Evolutionary conservation across 83 land plant species (phyloP), one percentile per base, ranked within the genome.

Genomic region (Picea abies): DNA sequence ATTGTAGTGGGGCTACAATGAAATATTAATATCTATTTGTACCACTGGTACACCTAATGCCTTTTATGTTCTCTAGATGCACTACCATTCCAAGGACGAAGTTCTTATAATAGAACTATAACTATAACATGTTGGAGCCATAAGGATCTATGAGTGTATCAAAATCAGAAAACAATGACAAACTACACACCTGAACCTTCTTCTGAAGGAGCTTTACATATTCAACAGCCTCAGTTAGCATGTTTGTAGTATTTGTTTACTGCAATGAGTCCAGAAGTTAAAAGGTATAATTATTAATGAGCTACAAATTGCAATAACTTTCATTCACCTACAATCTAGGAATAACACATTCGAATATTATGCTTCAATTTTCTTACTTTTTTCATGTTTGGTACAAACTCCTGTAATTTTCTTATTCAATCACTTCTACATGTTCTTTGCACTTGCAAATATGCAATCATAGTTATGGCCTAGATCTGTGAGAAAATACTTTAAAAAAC

Each of bases 221-320:
- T 15, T 95, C 96, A 32, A 95, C 90, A 1, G 93, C 91, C 86
- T 90, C 90, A 78, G 90, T 94, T 25, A 95, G 84, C 97, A 95
- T 95, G 25, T 93, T 94, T 22, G 93, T 85, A 0, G 91, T 95
- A 84, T 90, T 95, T 66, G 97, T 93, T 87, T 93, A 92, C 91
- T 93, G 91, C 64, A 80, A 52, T 7, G 17, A 75, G 35, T 10
- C 25, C 0, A 82, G 56, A 84, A 22, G 32, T 56, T 2, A 49
- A n/a, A 10, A 49, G 78, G 61, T 84, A 67, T 67, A 8, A 67
- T 23, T 35, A 35, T 35, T 35, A 35, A 35, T 35, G 35, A 35
- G 35, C 35, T 35, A 35, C 35, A 35, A 35, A 35, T 35, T 37
- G 2, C 19, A 37, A 19, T 52, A 49, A 77, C 62, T 60, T 58